Conservation (phyloP, 352 stramenopile species). For the Globisporangium cederbergense region DNA sequence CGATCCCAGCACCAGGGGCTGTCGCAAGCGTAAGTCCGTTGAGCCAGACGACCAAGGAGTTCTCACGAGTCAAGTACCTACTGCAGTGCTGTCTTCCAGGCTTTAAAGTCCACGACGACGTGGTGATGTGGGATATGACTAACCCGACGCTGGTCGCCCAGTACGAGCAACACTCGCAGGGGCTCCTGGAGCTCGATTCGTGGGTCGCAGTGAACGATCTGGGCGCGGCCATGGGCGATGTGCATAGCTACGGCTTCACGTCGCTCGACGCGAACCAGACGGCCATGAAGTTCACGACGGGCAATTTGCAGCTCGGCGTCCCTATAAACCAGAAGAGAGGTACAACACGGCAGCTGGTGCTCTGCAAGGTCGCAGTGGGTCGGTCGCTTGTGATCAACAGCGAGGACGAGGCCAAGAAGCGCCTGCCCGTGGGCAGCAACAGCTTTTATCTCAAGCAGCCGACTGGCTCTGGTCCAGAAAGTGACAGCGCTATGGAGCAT, state of each 20-base stretch:
- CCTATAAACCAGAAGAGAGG: slow-evolving; percentile 11
- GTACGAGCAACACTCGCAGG: slow-evolving; percentile 46
- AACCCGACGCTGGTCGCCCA: slow-evolving; percentile 52
- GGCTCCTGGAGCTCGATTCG: slow-evolving; percentile 67
- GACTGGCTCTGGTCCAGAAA: slow-evolving; percentile 7
- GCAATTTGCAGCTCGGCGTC: slow-evolving; percentile 41
- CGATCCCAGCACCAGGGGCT: slow-evolving; percentile 28
- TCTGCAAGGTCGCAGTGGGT: slow-evolving; percentile 75
- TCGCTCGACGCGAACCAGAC: slow-evolving; percentile 37
- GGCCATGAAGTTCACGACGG: slow-evolving; percentile 68
- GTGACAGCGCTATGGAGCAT: slow-evolving; percentile 8
- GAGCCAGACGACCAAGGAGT: slow-evolving; percentile 45
- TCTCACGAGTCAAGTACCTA: slow-evolving; percentile 59
- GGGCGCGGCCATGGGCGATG: slow-evolving; percentile 48
- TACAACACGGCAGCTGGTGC: slow-evolving; percentile 47
- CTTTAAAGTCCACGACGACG: slow-evolving; percentile 47
- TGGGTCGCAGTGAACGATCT: slow-evolving; percentile 74
- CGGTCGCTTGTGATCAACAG: slow-evolving; percentile 43
- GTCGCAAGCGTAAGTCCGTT: slow-evolving; percentile 50
- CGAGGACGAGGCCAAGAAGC: slow-evolving; percentile 39
- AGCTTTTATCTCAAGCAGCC: slow-evolving; percentile 55
- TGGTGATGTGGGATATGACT: slow-evolving; percentile 72
- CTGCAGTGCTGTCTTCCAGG: slow-evolving; percentile 57
- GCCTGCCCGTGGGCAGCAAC: slow-evolving; percentile 60
- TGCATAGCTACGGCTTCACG: slow-evolving; percentile 52